These are phyloP conservation scores for Podosphaera fusca DNA, from an alignment of 2,329 filamentous ascomycete species.

Conservation along the genomic window DNA sequence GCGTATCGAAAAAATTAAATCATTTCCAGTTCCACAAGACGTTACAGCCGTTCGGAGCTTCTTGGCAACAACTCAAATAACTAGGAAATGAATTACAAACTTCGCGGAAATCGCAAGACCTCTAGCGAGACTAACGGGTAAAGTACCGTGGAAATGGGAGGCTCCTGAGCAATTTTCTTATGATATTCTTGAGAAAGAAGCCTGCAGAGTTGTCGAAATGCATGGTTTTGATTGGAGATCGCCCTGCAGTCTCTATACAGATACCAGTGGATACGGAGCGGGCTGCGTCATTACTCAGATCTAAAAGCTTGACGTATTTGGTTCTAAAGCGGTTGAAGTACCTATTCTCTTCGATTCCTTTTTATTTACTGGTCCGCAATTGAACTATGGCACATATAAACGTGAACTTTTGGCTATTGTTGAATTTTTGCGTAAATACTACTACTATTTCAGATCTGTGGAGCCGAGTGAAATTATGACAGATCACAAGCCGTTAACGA, in stretches of 20 bases:
- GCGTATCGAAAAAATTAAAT: neutral
- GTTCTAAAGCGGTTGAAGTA: neutral
- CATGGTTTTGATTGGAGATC: neutral
- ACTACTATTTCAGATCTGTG: neutral
- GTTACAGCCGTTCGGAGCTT: too few species aligned
- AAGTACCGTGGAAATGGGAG: neutral
- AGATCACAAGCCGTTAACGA: neutral
- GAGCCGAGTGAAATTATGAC: neutral
- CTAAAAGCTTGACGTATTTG: neutral
- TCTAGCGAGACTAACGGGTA: neutral
- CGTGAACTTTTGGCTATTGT: too few species aligned
- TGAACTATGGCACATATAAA: too few species aligned
- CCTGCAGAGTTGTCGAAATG: neutral
- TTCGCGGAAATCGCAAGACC: conserved; percentile 1
- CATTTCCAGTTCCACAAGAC: neutral
- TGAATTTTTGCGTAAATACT: neutral
- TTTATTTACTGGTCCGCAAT: too few species aligned
- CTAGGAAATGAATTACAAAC: neutral
- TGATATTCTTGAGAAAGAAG: neutral
- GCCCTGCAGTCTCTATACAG: neutral
- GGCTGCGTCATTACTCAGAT: neutral
- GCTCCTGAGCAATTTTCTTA: neutral
- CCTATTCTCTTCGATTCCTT: too few species aligned
- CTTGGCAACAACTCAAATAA: neutral
- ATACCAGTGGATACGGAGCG: neutral